A percentile compares a stretch with the other conserved stretches of the same genome.
Evolutionary conservation across 768 basidiomycete genomes (phyloP).

Genomic region (Podaxis rugospora): DNA sequence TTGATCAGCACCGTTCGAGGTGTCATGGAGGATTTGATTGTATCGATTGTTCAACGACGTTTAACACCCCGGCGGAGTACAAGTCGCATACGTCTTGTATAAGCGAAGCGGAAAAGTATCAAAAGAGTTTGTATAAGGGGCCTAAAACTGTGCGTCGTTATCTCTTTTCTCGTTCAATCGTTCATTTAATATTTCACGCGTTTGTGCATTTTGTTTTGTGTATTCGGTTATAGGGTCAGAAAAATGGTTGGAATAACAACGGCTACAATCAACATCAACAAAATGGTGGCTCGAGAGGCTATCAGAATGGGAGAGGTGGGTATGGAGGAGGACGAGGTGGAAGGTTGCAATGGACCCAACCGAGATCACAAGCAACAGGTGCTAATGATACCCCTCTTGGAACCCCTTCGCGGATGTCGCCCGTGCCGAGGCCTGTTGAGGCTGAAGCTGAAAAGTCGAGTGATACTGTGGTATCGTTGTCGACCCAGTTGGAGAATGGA

Average conservation of each 20-base stretch:
- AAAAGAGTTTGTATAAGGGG: conserved; percentile 83
- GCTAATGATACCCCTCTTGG: conserved; percentile 74
- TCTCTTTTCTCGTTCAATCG: not conserved
- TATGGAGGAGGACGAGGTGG: conserved; percentile 5
- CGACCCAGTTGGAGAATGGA: not conserved
- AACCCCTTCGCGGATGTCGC: conserved; percentile 42
- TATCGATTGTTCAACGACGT: conserved; percentile 86
- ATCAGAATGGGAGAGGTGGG: not conserved
- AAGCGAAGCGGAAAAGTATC: conserved; percentile 90
- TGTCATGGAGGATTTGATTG: conserved; percentile 74
- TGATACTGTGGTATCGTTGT: not conserved
- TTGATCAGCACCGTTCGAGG: conserved; percentile 68
- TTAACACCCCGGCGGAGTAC: conserved; percentile 70
- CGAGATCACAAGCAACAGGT: conserved; percentile 40
- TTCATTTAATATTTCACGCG: not conserved
- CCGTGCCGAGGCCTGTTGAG: conserved; percentile 18
- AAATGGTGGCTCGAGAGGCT: not conserved
- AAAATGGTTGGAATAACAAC: not conserved
- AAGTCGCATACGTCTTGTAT: conserved; percentile 83
- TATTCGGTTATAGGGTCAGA: not conserved
- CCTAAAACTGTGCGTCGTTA: conserved; percentile 45
- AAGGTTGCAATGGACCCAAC: conserved; percentile 21
- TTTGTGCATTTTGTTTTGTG: too few species aligned
- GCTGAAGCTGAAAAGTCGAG: not conserved
- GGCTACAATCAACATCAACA: not conserved